Evolutionary conservation across 306 rosid species (phyloP), one percentile per base, ranked within the genome.

Genomic region (Vigna trinervia): DNA sequence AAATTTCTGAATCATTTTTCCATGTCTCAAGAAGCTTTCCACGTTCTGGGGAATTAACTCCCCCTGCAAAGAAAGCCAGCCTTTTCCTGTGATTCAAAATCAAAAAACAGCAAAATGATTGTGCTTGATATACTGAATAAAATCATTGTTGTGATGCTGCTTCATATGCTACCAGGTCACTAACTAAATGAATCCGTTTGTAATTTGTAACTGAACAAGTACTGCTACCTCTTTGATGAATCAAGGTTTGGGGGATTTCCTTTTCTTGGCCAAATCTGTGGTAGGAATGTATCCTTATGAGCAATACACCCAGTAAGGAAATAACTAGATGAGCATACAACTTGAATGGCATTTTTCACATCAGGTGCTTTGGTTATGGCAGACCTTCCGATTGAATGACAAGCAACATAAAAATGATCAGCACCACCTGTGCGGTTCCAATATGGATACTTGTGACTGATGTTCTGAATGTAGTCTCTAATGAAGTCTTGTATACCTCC

Each of bases 61-160:
- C 92, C 82, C 98, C 97, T 1, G 97, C 98, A 52, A 93, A 93
- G 84, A 91, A 93, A 32, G 97, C 98, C 14, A 91, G 88, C 80
- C 52, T 87, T 79, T 83, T 85, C 88, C 97, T 93, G 88, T 67
- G 53, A 48, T 41, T 46, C 28, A 52, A 17, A 46, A 53, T 41
- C 12, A 26, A 1, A 76, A 13, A 41, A 43, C 32, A 36, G 12
- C 3, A 34, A 46, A 47, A 79, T 43, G 68, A 77, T 58, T 70
- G 47, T 58, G 14, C 6, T 51, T 30, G 68, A 56, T n/a, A 56
- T 54, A 78, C 23, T 48, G 36, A 52, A 77, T 13, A 12, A 57
- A 17, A 48, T 7, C 43, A 71, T 39, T 43, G 34, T 12, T 28
- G 70, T 34, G 52, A 32, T 56, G 69, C 23, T 17, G 69, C 26